phyloP scores from a whole-genome alignment of 257 asterid species.

The Petunia axillaris region DNA sequence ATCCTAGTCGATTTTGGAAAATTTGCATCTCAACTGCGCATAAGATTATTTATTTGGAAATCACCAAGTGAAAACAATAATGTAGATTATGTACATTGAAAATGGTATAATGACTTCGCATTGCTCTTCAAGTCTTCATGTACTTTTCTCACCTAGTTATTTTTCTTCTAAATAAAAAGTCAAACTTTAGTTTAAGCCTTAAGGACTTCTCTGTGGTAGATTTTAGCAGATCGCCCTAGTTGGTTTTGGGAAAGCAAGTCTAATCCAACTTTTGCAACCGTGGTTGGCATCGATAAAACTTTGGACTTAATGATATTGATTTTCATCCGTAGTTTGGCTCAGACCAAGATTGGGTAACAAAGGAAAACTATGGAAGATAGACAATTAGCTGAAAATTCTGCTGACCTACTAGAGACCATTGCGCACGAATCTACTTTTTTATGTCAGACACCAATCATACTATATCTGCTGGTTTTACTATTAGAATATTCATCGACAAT shows the following conservation, averaged over 20 bases:
- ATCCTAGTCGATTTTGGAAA: neutral
- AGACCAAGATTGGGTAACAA: neutral
- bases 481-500: neutral
- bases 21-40: neutral
- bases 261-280: neutral
- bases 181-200: neutral
- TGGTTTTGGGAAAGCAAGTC: neutral
- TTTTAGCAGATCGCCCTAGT: slow-evolving; percentile 1
- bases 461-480: neutral
- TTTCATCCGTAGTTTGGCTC: neutral
- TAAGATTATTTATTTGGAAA: slow-evolving; percentile 8
- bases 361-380: neutral
- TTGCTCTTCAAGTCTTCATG: neutral
- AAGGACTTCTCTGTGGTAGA: neutral
- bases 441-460: neutral
- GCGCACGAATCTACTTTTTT: neutral
- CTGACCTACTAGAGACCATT: neutral
- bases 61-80: neutral
- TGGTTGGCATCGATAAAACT: neutral
- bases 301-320: slow-evolving; percentile 1
- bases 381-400: neutral
- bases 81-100: neutral
- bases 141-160: neutral
- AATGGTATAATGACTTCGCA: neutral
- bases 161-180: neutral